Percentiles rank a stretch among this genome's conserved stretches.
phyloP scores from a whole-genome alignment of 2,329 filamentous ascomycete species.

The Apiospora saccharicola region DNA sequence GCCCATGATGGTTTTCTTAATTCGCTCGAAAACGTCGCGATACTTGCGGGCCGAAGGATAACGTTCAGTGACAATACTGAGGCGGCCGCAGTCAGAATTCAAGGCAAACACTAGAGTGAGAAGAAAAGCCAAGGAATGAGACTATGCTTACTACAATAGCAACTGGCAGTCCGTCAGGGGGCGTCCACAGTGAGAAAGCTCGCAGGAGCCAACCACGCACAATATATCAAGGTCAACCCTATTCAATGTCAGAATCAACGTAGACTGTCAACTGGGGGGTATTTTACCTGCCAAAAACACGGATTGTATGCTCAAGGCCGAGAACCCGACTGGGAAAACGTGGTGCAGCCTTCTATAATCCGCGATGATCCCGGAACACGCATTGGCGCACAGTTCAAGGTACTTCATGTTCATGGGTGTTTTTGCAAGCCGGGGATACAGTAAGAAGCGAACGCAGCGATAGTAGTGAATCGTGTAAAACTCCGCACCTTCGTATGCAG shows the following conservation, averaged over 20 bases:
- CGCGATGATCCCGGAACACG: conserved; percentile 39
- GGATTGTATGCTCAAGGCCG: conserved; percentile 41
- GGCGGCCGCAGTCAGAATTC: neutral
- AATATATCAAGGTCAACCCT: conserved; percentile 41
- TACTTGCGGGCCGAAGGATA: conserved; percentile 43
- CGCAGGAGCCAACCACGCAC: conserved; percentile 39
- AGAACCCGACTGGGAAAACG: conserved; percentile 42
- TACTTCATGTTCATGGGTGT: conserved; percentile 40
- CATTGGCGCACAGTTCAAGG: conserved; percentile 37
- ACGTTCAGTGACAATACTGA: conserved; percentile 40
- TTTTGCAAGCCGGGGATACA: conserved; percentile 40
- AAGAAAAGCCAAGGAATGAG: neutral
- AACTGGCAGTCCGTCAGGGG: conserved; percentile 40
- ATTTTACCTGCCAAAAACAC: conserved; percentile 40
- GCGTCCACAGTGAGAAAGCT: conserved; percentile 36
- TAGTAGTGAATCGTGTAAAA: conserved; percentile 43
- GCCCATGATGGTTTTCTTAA: conserved; percentile 38
- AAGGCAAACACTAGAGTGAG: neutral
- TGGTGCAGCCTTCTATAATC: conserved; percentile 40
- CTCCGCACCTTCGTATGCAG: conserved; percentile 38
- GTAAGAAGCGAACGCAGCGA: conserved; percentile 38
- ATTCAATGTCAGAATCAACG: conserved; percentile 24
- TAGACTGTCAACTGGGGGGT: neutral
- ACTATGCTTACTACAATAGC: conserved; percentile 34
- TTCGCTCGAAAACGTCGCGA: conserved; percentile 43